phyloP scores from a whole-genome alignment of 331 rosid genomes.

The Arachis monticola region DNA sequence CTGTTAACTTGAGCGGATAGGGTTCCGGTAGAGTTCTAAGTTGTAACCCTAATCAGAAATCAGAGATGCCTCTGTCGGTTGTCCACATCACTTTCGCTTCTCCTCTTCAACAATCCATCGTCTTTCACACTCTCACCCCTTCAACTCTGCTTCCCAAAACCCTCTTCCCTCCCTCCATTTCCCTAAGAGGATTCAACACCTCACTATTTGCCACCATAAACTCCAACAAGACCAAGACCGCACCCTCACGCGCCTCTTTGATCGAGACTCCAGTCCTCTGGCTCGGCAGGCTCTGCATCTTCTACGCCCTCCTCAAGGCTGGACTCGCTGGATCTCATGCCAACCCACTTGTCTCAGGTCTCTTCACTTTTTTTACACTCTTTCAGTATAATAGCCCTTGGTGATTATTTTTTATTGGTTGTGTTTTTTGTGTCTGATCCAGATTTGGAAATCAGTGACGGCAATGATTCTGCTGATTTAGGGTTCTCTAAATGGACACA shows the following conservation, averaged over 20 bases:
- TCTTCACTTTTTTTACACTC: not conserved
- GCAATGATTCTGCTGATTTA: conserved; percentile 68
- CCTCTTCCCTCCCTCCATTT: conserved; percentile 47
- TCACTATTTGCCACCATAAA: not conserved
- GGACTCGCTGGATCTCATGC: conserved; percentile 91
- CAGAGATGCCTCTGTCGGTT: conserved; percentile 60
- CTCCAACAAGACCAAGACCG: not conserved
- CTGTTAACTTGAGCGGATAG: not conserved
- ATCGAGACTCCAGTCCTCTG: conserved; percentile 82
- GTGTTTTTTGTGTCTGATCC: conserved; percentile 37
- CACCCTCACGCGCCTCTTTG: conserved; percentile 58
- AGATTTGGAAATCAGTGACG: conserved; percentile 66
- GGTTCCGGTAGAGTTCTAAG: not conserved
- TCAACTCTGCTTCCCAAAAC: conserved; percentile 49
- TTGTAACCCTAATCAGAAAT: too few species aligned
- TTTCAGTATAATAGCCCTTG: not conserved
- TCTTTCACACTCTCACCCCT: conserved; percentile 29
- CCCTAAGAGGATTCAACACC: conserved; percentile 43
- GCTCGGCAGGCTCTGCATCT: conserved; percentile 85
- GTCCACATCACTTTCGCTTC: conserved; percentile 46
- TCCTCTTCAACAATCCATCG: conserved; percentile 34
- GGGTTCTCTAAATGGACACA: conserved; percentile 92
- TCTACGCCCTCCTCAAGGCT: conserved; percentile 83
- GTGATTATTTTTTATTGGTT: not conserved
- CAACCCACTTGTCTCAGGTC: conserved; percentile 86